A percentile compares a stretch with the other conserved stretches of the same genome.
Conservation (phyloP, 495 filamentous ascomycete species). For the Aspergillus indologenus region DNA sequence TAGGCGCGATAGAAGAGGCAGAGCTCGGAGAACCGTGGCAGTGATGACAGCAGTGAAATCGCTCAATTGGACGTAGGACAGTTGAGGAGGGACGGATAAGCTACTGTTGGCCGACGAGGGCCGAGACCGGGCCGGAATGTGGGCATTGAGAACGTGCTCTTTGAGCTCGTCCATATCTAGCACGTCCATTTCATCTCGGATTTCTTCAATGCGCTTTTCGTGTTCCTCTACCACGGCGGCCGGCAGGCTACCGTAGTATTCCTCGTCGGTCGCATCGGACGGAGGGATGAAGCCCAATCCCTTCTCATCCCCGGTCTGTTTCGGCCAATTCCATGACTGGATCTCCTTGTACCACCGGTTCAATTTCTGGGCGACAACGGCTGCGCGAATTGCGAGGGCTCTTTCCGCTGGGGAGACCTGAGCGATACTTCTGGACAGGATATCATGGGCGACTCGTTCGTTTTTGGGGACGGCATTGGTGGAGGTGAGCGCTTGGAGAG, state of each 20-base stretch:
- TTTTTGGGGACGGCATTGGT: slow-evolving; percentile 55
- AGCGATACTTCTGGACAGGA: slow-evolving; percentile 63
- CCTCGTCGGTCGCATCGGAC: slow-evolving; percentile 27
- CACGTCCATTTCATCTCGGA: slow-evolving; percentile 70
- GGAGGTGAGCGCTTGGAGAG: slow-evolving; percentile 50
- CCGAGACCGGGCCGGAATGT: slow-evolving; percentile 58
- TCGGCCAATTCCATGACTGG: slow-evolving; percentile 71
- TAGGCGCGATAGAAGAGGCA: slow-evolving; percentile 77
- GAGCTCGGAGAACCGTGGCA: slow-evolving; percentile 77
- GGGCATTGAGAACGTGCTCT: slow-evolving; percentile 76
- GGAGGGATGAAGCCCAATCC: slow-evolving; percentile 59
- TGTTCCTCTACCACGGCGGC: slow-evolving; percentile 59
- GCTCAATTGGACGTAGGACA: slow-evolving; percentile 61
- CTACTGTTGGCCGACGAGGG: slow-evolving; percentile 53
- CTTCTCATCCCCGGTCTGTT: slow-evolving; percentile 28
- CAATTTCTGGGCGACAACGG: slow-evolving; percentile 70
- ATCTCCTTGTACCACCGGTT: slow-evolving; percentile 76
- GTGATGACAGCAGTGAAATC: slow-evolving; percentile 89
- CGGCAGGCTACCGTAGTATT: slow-evolving; percentile 69
- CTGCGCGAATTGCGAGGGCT: slow-evolving; percentile 69
- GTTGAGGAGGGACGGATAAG: slow-evolving; percentile 51
- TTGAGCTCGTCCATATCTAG: slow-evolving; percentile 90
- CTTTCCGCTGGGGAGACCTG: slow-evolving; percentile 63
- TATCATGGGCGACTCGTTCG: slow-evolving; percentile 43
- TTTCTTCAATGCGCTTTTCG: slow-evolving; percentile 72